Evolutionary conservation across 495 filamentous ascomycete genomes (phyloP), one percentile per base, ranked within the genome.

Genomic region (Penicillium coffeae): DNA sequence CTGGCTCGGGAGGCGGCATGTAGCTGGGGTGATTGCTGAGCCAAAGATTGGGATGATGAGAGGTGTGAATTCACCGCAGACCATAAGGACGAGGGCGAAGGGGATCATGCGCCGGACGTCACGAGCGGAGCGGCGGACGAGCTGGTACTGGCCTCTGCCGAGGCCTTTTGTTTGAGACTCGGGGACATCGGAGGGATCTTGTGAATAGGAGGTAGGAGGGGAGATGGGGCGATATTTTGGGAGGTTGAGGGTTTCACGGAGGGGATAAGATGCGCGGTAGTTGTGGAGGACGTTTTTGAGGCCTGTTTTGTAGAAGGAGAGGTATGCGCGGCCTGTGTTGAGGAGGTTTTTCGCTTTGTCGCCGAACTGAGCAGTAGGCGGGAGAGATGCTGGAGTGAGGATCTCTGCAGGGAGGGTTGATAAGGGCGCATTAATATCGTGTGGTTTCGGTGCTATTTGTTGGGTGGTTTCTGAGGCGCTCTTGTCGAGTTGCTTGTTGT

Each of bases 61-160:
- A 0, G 91, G 89, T 6, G 89, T 88, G 62, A 93, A 83, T 60
- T 96, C 92, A 2, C 89, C 93, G 60, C 84, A 89, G 32, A 94
- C 37, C 1, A 90, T 45, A 1, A 95, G 73, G 2, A 95, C 60
- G 2, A 95, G 16, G 0, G 61, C 79, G 63, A 98, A 96, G 2
- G 84, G 60, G 3, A 89, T 88, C 22, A 96, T 73, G n/a, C 86
- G 81, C 0, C 73, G 68, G 8, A 85, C 67, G 61, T 96, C 93
- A 55, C 86, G 77, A 8, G 69, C 65, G 9, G 77, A 78, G 40
- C 89, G 78, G n/a, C 56, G 63, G 25, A 89, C 58, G 9, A 92
- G 71, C 48, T 88, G 86, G 66, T 79, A 87, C 14, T 84, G 79
- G 0, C 75, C 67, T 14, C 85, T 70, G 15, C 76, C 76, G 30